Evolutionary conservation across 257 asterid species (phyloP).

Genomic region (Solanum bulbocastanum): DNA sequence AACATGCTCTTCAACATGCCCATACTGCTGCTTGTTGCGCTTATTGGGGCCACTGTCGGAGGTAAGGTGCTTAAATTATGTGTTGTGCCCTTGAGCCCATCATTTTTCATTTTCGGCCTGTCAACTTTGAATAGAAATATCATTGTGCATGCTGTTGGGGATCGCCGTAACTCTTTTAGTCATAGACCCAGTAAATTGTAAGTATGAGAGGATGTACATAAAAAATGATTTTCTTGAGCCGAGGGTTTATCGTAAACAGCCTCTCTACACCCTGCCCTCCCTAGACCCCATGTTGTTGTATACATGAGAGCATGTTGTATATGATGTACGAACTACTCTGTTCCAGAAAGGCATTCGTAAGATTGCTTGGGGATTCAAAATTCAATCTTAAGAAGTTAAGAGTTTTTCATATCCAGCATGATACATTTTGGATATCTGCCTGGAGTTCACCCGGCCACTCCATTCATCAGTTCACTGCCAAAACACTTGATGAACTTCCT

Average conservation of each 20-base stretch:
- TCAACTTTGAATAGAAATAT: background rate
- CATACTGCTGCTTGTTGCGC: slow-evolving; percentile 71
- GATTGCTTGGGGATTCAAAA: background rate
- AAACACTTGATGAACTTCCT: background rate
- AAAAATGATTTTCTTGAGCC: background rate
- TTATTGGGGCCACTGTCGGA: slow-evolving; percentile 94
- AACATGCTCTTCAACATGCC: slow-evolving; percentile 44
- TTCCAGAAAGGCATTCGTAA: background rate
- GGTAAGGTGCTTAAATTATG: slow-evolving; percentile 29
- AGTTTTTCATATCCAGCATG: background rate
- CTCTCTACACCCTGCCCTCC: background rate
- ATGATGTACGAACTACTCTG: background rate
- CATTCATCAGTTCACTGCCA: background rate
- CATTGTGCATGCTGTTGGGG: background rate
- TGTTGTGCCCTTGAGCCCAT: background rate
- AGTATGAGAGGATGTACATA: background rate
- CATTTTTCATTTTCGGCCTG: background rate
- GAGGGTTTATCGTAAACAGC: background rate
- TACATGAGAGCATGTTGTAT: background rate
- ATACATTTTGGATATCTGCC: background rate
- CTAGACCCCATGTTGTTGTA: background rate
- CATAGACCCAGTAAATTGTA: background rate
- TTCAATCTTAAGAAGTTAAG: background rate
- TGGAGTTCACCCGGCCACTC: background rate
- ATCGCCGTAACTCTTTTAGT: background rate